A percentile compares a stretch with the other conserved stretches of the same genome.
phyloP scores from a whole-genome alignment of 2,329 filamentous ascomycete genomes.

The Ceratocystis cacaofunesta region DNA sequence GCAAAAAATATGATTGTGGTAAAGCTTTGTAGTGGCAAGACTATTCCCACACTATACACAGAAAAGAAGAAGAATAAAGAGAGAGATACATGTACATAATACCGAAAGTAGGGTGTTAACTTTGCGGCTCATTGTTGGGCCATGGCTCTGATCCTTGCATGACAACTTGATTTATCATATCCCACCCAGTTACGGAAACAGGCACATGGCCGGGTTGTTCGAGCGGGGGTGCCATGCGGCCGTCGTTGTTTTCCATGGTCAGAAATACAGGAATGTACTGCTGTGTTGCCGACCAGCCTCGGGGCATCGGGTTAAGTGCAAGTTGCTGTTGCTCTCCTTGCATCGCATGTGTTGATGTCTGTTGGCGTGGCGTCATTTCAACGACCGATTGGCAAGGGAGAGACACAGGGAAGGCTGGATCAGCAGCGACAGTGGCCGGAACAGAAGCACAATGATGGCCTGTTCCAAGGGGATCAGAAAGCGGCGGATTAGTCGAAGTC shows the following conservation, averaged over 20 bases:
- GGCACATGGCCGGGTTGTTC: not conserved
- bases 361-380: not conserved
- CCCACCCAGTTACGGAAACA: not conserved
- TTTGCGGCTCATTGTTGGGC: not conserved
- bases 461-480: not conserved
- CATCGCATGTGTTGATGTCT: not conserved
- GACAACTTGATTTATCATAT: not conserved
- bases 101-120: not conserved
- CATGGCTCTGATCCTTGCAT: not conserved
- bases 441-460: not conserved
- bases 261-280: conserved; percentile 7
- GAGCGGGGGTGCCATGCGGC: not conserved
- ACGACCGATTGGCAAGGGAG: conserved; percentile 7
- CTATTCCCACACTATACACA: too few relatives aligned
- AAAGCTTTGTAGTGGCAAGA: too few relatives aligned
- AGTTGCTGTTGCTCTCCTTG: not conserved
- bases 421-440: not conserved
- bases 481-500: not conserved
- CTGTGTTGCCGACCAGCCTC: conserved; percentile 1
- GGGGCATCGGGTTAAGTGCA: not conserved
- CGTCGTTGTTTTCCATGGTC: not conserved
- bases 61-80: not conserved
- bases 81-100: not conserved
- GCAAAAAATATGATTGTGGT: too few relatives aligned
- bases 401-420: conserved; percentile 8